These are phyloP conservation scores for Boletus barrowsii DNA, from an alignment of 768 basidiomycete genomes.

Conservation along the genomic window DNA sequence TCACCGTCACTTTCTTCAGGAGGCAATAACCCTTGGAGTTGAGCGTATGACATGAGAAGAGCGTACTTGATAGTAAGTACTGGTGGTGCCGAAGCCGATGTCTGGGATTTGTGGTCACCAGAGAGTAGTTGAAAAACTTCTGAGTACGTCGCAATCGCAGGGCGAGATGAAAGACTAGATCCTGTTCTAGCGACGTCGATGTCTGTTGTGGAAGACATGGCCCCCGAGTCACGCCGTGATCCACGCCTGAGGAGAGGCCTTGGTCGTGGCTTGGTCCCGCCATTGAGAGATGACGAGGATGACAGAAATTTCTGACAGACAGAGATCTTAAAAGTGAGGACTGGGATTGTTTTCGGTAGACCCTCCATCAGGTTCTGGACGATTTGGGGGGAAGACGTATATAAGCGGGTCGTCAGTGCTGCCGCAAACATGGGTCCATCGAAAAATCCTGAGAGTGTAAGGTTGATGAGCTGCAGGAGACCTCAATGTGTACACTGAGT, in stretches of 20 bases:
- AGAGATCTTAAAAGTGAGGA: conserved; percentile 41
- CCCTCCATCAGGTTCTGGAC: conserved; percentile 36
- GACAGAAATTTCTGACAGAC: conserved; percentile 42
- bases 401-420: conserved; percentile 35
- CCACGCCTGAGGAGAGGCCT: conserved; percentile 33
- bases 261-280: conserved; percentile 26
- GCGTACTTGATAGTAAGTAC: conserved; percentile 35
- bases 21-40: conserved; percentile 30
- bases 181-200: conserved; percentile 15
- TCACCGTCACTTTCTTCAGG: conserved; percentile 30
- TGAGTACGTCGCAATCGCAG: conserved; percentile 18
- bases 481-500: background rate
- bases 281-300: conserved; percentile 17
- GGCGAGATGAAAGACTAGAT: conserved; percentile 24
- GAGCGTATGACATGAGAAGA: conserved; percentile 39
- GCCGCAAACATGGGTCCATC: conserved; percentile 37
- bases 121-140: conserved; percentile 30
- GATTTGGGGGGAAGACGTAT: conserved; percentile 28
- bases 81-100: conserved; percentile 3
- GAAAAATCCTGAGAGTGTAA: conserved; percentile 36
- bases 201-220: conserved; percentile 4
- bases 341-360: conserved; percentile 34
- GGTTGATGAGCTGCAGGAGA: conserved; percentile 37
- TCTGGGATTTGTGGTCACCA: conserved; percentile 9
- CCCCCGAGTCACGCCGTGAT: conserved; percentile 8